These are phyloP conservation scores for Boechera retrofracta DNA, from an alignment of 345 rosid species.

Conservation along the genomic window DNA sequence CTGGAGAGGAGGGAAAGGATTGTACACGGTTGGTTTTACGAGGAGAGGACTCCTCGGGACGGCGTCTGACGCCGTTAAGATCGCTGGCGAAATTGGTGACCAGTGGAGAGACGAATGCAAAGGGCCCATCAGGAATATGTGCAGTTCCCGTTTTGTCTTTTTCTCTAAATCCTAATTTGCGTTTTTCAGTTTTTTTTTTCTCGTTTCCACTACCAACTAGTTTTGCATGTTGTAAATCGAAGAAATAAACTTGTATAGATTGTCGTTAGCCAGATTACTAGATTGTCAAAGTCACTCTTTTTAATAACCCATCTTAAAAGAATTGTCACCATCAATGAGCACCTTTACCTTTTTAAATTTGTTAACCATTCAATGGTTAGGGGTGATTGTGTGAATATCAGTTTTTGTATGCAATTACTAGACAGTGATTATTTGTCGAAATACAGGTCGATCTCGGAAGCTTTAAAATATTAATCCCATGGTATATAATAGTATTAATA, in stretches of 20 bases:
- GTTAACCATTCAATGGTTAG: background rate
- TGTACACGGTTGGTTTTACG: slow-evolving; percentile 89
- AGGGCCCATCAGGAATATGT: slow-evolving; percentile 38
- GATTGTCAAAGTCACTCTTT: slow-evolving; percentile 6
- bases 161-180: slow-evolving; percentile 37
- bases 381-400: background rate
- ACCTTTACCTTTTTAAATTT: background rate
- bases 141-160: slow-evolving; percentile 55
- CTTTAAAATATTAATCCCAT: no score
- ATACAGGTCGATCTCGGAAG: no score
- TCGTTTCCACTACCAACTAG: slow-evolving; percentile 4
- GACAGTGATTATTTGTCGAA: background rate
- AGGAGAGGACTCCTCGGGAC: slow-evolving; percentile 83
- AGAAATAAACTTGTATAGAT: slow-evolving; percentile 38
- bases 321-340: background rate
- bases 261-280: slow-evolving; percentile 12
- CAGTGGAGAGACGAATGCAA: slow-evolving; percentile 55
- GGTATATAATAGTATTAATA: no score
- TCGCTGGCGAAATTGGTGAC: slow-evolving; percentile 65
- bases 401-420: background rate
- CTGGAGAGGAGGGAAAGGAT: slow-evolving; percentile 80
- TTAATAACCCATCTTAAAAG: background rate
- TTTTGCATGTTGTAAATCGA: slow-evolving; percentile 40
- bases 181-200: background rate
- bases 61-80: slow-evolving; percentile 69